Percentiles rank a stretch among this genome's conserved stretches.
phyloP scores from a whole-genome alignment of 495 filamentous ascomycete species.

The Cercophora scortea region DNA sequence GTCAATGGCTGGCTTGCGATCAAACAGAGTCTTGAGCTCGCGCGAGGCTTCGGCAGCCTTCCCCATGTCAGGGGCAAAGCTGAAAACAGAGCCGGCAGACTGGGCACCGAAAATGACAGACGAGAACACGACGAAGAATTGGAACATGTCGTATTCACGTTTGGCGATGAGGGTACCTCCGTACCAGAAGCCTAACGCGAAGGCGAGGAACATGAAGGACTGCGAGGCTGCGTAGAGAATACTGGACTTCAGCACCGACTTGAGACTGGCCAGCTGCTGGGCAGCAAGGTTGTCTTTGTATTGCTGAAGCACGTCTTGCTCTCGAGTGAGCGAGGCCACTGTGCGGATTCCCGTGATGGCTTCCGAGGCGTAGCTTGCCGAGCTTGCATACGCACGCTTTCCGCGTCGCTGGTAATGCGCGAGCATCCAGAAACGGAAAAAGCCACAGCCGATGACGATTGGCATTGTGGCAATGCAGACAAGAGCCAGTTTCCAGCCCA shows the following conservation, averaged over 20 bases:
- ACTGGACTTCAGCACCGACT: conserved; percentile 27
- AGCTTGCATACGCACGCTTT: conserved; percentile 65
- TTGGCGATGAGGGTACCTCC: conserved; percentile 72
- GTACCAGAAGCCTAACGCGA: conserved; percentile 77
- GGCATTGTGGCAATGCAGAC: conserved; percentile 80
- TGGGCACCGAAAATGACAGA: conserved; percentile 32
- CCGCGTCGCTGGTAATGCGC: conserved; percentile 64
- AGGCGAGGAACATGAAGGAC: conserved; percentile 69
- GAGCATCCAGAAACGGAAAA: conserved; percentile 67
- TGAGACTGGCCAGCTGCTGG: conserved; percentile 21
- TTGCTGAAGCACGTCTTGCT: conserved; percentile 59
- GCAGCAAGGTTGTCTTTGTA: conserved; percentile 41
- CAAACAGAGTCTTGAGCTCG: conserved; percentile 32
- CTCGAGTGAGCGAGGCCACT: conserved; percentile 60
- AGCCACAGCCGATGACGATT: conserved; percentile 73
- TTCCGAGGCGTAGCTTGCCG: conserved; percentile 80
- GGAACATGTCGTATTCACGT: conserved; percentile 61
- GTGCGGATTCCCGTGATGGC: conserved; percentile 85
- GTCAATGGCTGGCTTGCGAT: conserved; percentile 27
- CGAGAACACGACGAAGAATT: conserved; percentile 80
- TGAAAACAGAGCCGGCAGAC: conserved; percentile 32
- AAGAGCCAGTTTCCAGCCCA: conserved; percentile 87
- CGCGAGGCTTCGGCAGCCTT: conserved; percentile 27
- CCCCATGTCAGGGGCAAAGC: conserved; percentile 32
- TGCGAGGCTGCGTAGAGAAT: conserved; percentile 72